Base-by-base conservation (phyloP, 176 grass and related monocot species). In the Triticum monococcum region DNA sequence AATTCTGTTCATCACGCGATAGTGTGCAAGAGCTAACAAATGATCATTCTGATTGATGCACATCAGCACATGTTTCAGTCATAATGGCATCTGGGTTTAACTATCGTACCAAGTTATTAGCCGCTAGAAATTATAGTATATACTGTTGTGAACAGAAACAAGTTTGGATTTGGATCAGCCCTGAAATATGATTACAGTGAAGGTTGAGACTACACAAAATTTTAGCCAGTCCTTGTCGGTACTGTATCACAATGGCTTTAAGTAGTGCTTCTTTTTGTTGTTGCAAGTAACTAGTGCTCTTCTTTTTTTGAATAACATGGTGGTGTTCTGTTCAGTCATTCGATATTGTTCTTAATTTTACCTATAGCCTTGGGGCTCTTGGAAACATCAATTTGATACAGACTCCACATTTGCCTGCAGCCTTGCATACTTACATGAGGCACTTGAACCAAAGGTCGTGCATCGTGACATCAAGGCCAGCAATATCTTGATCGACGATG, bases 401-500 rank as follows among this genome's bases (percentile, higher is more conserved):
- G 12, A 75, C 4, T 73, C 45, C 50, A 12, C 31, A 69, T 91
- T 41, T 87, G 23, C 87, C 80, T 87, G 31, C 87, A 98, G 95
- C 68, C 95, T 98, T 91, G 93, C 96, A 40, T 98, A 98, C 84
- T 86, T 98, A 83, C 96, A 98, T 56, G 96, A 95, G 81, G 96
- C 93, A 40, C 93, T 98, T 64, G 96, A 98, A 89, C 93, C 96
- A 75, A 98, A 98, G 89, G 96, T 98, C 64, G 96, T 98, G 84
- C 96, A 98, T 83, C 93, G 96, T 75, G 96, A 98, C 68, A 95
- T 98, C 70, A 96, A 96, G 75, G 85, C 94, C 22, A 96, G 94
- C 35, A 96, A 96, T 80, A 96, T 96, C 77, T 92, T 98, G 85
- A 98, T 98, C 35, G 96, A 95, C 0, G 96, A 98, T 69, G 93